Evolutionary conservation across 2,329 filamentous ascomycete genomes (phyloP), one percentile per base, ranked within the genome.

Genomic region (Aspergillus uvarum): DNA sequence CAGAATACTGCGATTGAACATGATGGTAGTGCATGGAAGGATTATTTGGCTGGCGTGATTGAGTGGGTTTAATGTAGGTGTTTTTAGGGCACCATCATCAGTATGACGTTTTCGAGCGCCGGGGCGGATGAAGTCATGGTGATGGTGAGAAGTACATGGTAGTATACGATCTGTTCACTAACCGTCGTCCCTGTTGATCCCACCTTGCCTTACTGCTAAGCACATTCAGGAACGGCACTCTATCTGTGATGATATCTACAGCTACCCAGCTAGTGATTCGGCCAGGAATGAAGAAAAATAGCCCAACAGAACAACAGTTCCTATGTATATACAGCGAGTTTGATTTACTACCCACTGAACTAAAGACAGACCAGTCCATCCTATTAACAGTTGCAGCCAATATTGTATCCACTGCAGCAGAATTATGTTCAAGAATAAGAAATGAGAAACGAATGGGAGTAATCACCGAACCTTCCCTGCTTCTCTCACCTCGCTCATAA

Each of bases 401-500:
- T 19, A 44, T 19, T 2, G 7, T 29, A 29, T 19, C 38, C 38
- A 8, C 38, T 44, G 38, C 38, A 44, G 38, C 38, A 44, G 14
- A 44, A 44, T 44, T 44, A 44, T 44, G n/a, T 44, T 44, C 38
- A 44, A 44, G 38, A 44, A n/a, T 44, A 51, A 51, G 31, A 47
- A 50, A 44, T 16, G 38, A 44, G 38, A 44, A 44, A 19, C 26
- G 24, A 49, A 4, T 32, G 4, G 4, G 53, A 38, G 29, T 6
- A 44, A 31, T 48, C 21, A 54, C 54, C 71, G 72, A 26, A 78
- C 73, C 58, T 77, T 79, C 26, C 77, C 77, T 47, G 77, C 77
- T 59, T 79, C 75, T 24, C 76, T 69, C 29, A 79, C 75, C 54
- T 76, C 75, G 51, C 70, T 68, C 64, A 79, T 77, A 62, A 79